Conservation (phyloP, 805 yeast species). For the Torulaspora maleeae region DNA sequence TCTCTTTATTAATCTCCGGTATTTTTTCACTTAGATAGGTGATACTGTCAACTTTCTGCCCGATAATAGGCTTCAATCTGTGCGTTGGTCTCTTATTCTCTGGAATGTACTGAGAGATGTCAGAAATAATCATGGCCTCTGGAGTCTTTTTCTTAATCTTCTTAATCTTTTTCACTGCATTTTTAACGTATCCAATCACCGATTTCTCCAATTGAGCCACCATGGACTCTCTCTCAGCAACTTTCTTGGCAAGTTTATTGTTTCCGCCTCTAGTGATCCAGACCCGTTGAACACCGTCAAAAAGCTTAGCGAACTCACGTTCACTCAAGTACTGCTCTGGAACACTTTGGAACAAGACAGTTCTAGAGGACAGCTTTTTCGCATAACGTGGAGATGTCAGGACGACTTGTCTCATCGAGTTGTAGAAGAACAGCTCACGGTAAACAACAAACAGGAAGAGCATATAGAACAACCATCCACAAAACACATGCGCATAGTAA, state of each 20-base stretch:
- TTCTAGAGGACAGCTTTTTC: conserved; percentile 65
- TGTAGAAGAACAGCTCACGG: conserved; percentile 75
- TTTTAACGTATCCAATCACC: conserved; percentile 50
- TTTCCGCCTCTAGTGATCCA: conserved; percentile 69
- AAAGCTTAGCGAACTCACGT: conserved; percentile 64
- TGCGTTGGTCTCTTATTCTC: conserved; percentile 63
- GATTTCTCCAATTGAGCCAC: conserved; percentile 65
- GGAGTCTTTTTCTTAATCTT: conserved; percentile 61
- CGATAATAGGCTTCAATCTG: conserved; percentile 41
- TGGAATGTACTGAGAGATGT: conserved; percentile 56
- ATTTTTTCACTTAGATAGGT: conserved; percentile 51
- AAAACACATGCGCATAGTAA: conserved; percentile 80
- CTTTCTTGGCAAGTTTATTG: conserved; percentile 49
- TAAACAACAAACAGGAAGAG: conserved; percentile 65
- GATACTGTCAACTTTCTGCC: conserved; percentile 61
- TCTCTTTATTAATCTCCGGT: conserved; percentile 54
- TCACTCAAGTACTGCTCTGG: conserved; percentile 72
- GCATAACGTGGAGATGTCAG: conserved; percentile 80
- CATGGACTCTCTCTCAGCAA: conserved; percentile 54
- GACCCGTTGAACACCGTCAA: conserved; percentile 76
- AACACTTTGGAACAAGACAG: conserved; percentile 78
- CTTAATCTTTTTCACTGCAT: conserved; percentile 57
- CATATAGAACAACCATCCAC: conserved; percentile 77
- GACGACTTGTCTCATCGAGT: conserved; percentile 70
- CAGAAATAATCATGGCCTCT: conserved; percentile 40